Evolutionary conservation across 345 rosid genomes (phyloP).

Genomic region (Arabis hirsuta): DNA sequence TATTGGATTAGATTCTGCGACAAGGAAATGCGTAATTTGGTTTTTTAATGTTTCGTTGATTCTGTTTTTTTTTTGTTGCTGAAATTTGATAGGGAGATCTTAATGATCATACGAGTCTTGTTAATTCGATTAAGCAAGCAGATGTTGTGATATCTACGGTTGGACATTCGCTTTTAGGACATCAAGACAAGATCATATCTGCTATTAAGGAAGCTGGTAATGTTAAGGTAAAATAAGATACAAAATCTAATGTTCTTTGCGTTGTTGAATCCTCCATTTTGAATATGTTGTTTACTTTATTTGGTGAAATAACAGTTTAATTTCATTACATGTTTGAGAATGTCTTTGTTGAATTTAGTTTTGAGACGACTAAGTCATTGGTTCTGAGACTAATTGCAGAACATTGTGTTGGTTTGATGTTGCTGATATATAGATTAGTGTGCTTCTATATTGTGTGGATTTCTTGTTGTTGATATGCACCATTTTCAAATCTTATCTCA

Average conservation of each 20-base stretch:
- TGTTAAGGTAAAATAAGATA: conserved; percentile 49
- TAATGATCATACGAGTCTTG: conserved; percentile 53
- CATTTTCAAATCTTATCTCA: neutral
- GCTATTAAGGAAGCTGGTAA: conserved; percentile 75
- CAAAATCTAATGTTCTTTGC: too few species aligned
- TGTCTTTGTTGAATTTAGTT: too few species aligned
- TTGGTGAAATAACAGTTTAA: neutral
- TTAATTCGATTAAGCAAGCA: conserved; percentile 59
- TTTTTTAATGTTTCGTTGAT: neutral
- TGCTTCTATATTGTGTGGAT: neutral
- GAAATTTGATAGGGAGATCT: conserved; percentile 56
- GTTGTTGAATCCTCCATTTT: too few species aligned
- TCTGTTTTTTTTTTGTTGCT: neutral
- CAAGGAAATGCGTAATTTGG: too few species aligned
- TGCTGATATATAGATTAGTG: too few species aligned
- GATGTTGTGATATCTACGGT: conserved; percentile 63
- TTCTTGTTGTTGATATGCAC: neutral
- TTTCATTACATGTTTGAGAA: too few species aligned
- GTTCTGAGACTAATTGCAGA: too few species aligned
- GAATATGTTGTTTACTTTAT: too few species aligned
- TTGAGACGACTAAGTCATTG: too few species aligned
- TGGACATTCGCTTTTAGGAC: conserved; percentile 43
- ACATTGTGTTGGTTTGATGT: too few species aligned
- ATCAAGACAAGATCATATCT: conserved; percentile 56
- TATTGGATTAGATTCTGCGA: too few species aligned